Evolutionary conservation across 306 rosid species (phyloP), one percentile per base, ranked within the genome.

Genomic region (Aeschynomene evenia): DNA sequence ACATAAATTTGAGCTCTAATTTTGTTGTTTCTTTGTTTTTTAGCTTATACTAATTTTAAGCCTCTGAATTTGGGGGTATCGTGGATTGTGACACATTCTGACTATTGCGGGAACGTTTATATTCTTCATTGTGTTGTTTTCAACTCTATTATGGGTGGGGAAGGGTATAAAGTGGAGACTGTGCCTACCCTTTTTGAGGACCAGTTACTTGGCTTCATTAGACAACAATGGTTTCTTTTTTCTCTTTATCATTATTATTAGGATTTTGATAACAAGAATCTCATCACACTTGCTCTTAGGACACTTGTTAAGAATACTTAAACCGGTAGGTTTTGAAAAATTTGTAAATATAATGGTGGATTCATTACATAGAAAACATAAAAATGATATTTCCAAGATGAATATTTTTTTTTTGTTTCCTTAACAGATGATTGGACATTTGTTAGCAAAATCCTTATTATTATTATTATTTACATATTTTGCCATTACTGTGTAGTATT

Each of bases 131-230:
- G 49, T 65, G 84, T 74, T 84, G 85, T 70, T 84, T 76, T 86
- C 84, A 68, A 59, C 78, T 70, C 74, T 19, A 64, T 62, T 54
- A 67, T 62, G 55, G 77, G 66, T 80, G 81, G 76, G 79, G 70
- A 76, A 81, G 87, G 85, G 72, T 46, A 64, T 80, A 76, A 78
- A 85, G 86, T 79, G 80, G 78, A 76, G 68, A 64, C 66, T 63
- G 22, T 65, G 66, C 48, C 7, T 26, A 63, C 65, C 60, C 70
- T 85, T 76, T n/a, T n/a, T 70, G 54, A 66, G 88, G 92, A 79
- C 87, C 85, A 74, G 59, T 74, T 74, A 16, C 43, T 62, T 31
- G 71, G 65, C 65, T 26, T 43, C 52, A 70, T 53, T 48, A 57
- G 51, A 37, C 66, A 82, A 37, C 66, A 82, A 80, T 84, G 74